A percentile compares a stretch with the other conserved stretches of the same genome.
These are phyloP conservation scores for Colletotrichum phormii DNA, from an alignment of 2,329 filamentous ascomycete genomes.

Conservation along the genomic window DNA sequence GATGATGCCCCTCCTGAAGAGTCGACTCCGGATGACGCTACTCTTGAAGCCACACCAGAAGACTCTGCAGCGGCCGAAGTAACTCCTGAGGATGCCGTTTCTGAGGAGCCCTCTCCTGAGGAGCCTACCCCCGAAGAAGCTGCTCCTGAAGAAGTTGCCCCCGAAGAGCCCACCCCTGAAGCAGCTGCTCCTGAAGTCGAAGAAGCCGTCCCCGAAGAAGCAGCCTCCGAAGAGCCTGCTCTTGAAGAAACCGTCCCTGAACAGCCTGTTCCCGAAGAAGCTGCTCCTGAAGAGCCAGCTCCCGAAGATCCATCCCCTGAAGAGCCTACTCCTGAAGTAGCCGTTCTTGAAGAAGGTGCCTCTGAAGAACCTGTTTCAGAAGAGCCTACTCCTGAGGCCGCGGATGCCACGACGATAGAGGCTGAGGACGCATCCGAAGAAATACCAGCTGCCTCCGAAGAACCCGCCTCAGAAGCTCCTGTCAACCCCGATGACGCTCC, in stretches of 20 bases:
- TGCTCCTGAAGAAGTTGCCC: too few species aligned
- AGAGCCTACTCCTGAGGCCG: background rate
- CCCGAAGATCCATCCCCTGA: background rate
- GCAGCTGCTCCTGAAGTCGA: too few species aligned
- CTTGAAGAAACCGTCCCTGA: background rate
- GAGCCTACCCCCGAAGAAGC: too few species aligned
- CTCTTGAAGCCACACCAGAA: constrained; percentile 25
- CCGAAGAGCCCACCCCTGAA: too few species aligned
- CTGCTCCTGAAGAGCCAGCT: too few species aligned
- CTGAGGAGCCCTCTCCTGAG: background rate
- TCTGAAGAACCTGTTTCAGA: constrained; percentile 4
- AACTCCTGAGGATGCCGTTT: background rate
- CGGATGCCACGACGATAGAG: background rate
- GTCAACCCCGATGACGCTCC: background rate
- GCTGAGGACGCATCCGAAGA: background rate
- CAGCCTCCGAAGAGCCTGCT: too few species aligned
- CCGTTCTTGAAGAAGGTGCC: constrained; percentile 1
- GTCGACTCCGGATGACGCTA: background rate
- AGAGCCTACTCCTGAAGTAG: constrained; percentile 16
- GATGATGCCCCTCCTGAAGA: background rate
- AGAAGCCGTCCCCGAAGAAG: too few species aligned
- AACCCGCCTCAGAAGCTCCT: background rate
- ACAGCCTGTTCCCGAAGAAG: constrained; percentile 1
- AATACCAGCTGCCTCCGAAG: background rate
- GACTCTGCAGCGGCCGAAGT: background rate